These are phyloP conservation scores for Stagonosporopsis chrysanthemi DNA, from an alignment of 2,329 filamentous ascomycete species.

Conservation along the genomic window DNA sequence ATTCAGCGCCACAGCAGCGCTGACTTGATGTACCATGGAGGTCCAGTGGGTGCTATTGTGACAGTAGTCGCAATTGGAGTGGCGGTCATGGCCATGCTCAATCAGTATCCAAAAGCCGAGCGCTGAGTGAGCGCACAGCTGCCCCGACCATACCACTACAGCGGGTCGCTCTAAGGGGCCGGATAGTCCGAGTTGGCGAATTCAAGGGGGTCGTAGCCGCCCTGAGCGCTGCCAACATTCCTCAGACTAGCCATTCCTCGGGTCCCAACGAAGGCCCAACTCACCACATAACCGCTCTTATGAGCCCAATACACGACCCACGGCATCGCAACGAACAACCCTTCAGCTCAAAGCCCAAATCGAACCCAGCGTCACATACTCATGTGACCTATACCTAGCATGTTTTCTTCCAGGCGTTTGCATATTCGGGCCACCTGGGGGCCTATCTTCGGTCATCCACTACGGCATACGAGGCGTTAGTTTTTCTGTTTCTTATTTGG, in stretches of 20 bases:
- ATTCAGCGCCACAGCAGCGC: slow-evolving; percentile 36
- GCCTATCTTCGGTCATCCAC: neutral
- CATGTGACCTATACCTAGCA: neutral
- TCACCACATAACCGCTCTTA: neutral
- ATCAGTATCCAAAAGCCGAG: slow-evolving; percentile 55
- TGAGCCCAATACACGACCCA: neutral
- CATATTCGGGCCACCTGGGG: slow-evolving; percentile 9
- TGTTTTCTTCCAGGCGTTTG: slow-evolving; percentile 13
- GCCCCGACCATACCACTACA: slow-evolving; percentile 10
- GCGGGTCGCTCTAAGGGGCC: slow-evolving; percentile 5
- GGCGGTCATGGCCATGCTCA: slow-evolving; percentile 52
- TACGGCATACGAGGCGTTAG: slow-evolving; percentile 12
- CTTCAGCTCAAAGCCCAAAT: neutral
- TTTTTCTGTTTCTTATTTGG: neutral
- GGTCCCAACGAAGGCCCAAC: neutral
- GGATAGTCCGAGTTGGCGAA: neutral
- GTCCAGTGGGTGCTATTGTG: slow-evolving; percentile 49
- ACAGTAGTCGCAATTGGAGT: slow-evolving; percentile 52
- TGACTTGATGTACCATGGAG: slow-evolving; percentile 46
- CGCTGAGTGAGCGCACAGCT: slow-evolving; percentile 43
- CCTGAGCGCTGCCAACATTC: neutral
- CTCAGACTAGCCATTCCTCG: neutral
- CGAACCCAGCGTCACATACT: neutral
- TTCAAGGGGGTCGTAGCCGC: neutral
- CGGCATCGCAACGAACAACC: slow-evolving; percentile 3